These are phyloP conservation scores for Chaetomium globosum DNA, from an alignment of 2,329 filamentous ascomycete genomes.

Conservation along the genomic window DNA sequence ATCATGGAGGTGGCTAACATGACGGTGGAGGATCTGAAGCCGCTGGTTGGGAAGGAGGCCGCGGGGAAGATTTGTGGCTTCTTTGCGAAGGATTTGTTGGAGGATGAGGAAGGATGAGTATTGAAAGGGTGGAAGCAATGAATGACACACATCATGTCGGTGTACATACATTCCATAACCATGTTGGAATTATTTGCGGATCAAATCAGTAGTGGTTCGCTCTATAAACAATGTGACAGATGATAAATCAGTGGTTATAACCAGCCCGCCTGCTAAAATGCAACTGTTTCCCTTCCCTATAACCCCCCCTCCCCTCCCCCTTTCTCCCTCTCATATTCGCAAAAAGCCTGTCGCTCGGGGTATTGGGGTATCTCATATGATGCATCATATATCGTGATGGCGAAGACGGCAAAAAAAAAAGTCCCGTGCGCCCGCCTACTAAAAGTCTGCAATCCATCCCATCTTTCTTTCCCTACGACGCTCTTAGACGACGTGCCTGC, in stretches of 20 bases:
- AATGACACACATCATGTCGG: too few species aligned
- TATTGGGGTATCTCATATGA: conserved; percentile 26
- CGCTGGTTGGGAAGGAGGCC: conserved; percentile 75
- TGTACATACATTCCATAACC: not conserved
- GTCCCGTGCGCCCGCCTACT: not conserved
- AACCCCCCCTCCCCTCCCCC: not conserved
- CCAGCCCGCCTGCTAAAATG: not conserved
- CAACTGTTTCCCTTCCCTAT: not conserved
- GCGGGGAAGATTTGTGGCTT: conserved; percentile 77
- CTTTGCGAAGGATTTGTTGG: conserved; percentile 69
- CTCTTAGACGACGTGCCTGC: conserved; percentile 24
- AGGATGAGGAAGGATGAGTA: conserved; percentile 50
- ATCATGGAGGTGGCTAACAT: conserved; percentile 85
- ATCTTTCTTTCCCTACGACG: not conserved
- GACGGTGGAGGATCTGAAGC: conserved; percentile 69
- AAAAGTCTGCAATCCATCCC: not conserved
- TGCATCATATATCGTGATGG: conserved; percentile 6
- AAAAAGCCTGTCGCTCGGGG: conserved; percentile 7
- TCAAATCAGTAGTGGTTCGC: not conserved
- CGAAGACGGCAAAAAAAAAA: not conserved
- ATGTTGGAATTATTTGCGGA: not conserved
- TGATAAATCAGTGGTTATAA: not conserved
- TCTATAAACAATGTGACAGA: not conserved
- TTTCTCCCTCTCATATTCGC: not conserved
- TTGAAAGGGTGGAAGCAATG: not conserved